A percentile compares a stretch with the other conserved stretches of the same genome.
phyloP scores from a whole-genome alignment of 768 basidiomycete species.

The Tylopilus vinaceipallidus region DNA sequence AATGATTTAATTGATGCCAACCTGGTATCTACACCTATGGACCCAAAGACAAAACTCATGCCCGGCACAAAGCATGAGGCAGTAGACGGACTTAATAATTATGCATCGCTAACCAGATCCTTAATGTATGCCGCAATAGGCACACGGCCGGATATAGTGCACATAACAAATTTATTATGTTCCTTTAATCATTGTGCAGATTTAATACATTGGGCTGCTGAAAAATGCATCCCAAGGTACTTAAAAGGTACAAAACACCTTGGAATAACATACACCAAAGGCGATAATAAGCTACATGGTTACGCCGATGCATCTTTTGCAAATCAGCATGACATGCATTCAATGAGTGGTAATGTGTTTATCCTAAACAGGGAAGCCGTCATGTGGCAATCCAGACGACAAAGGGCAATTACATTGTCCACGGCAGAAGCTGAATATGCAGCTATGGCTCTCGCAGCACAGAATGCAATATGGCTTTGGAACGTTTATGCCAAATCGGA shows the following conservation, averaged over 20 bases:
- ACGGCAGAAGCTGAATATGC: background rate
- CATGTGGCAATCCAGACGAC: background rate
- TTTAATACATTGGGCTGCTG: conserved; percentile 8
- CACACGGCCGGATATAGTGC: conserved; percentile 12
- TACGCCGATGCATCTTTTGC: background rate
- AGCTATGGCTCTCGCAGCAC: background rate
- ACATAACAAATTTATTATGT: background rate
- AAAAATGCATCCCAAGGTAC: conserved; percentile 16
- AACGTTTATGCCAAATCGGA: background rate
- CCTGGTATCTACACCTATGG: background rate
- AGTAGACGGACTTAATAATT: background rate
- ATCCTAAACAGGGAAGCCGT: background rate
- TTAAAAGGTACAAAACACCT: conserved; percentile 8
- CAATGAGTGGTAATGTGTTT: background rate
- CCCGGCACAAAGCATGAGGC: rapidly evolving
- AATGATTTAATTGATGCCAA: background rate
- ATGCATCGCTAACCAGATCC: conserved; percentile 10
- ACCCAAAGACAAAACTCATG: background rate
- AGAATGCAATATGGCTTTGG: background rate
- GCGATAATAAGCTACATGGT: background rate
- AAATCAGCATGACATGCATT: background rate
- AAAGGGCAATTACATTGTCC: background rate
- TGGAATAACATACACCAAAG: background rate
- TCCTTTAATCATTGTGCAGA: conserved; percentile 7
- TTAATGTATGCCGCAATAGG: conserved; percentile 23